These are phyloP conservation scores for Scedosporium aurantiacum DNA, from an alignment of 2,329 filamentous ascomycete genomes.

Conservation along the genomic window DNA sequence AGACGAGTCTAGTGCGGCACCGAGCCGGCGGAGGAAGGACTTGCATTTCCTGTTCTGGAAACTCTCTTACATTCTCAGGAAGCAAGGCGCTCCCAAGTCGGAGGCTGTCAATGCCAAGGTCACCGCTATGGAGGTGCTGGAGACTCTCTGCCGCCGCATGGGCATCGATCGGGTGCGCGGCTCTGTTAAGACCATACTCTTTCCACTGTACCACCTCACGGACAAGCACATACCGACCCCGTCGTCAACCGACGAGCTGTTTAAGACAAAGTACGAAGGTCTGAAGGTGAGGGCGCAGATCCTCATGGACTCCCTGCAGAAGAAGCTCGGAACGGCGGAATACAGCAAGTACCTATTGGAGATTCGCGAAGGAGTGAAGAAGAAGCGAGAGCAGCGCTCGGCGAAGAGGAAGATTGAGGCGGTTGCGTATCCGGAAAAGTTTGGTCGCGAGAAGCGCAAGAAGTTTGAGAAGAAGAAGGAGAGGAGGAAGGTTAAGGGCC, in stretches of 20 bases:
- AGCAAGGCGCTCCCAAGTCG: conserved; percentile 55
- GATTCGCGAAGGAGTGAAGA: conserved; percentile 62
- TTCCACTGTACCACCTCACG: conserved; percentile 68
- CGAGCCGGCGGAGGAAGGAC: neutral
- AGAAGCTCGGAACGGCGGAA: conserved; percentile 67
- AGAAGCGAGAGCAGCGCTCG: conserved; percentile 60
- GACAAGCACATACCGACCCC: conserved; percentile 65
- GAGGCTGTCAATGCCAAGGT: conserved; percentile 61
- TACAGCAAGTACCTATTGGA: conserved; percentile 66
- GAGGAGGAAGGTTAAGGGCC: conserved; percentile 66
- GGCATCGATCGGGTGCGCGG: conserved; percentile 44
- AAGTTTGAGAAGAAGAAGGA: conserved; percentile 78
- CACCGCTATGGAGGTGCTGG: conserved; percentile 63
- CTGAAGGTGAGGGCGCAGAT: conserved; percentile 65
- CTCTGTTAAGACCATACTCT: conserved; percentile 49
- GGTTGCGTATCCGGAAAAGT: conserved; percentile 68
- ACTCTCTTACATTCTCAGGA: conserved; percentile 66
- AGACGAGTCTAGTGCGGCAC: conserved; percentile 10
- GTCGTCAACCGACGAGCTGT: conserved; percentile 58
- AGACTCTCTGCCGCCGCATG: conserved; percentile 55
- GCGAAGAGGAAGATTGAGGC: conserved; percentile 85
- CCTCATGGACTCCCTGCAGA: conserved; percentile 71
- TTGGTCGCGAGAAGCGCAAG: conserved; percentile 68
- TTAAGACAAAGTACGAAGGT: conserved; percentile 57
- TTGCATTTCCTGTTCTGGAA: conserved; percentile 69